These are phyloP conservation scores for Dictyostelium brefeldianum DNA, from an alignment of 78 protist genomes.

Conservation along the genomic window DNA sequence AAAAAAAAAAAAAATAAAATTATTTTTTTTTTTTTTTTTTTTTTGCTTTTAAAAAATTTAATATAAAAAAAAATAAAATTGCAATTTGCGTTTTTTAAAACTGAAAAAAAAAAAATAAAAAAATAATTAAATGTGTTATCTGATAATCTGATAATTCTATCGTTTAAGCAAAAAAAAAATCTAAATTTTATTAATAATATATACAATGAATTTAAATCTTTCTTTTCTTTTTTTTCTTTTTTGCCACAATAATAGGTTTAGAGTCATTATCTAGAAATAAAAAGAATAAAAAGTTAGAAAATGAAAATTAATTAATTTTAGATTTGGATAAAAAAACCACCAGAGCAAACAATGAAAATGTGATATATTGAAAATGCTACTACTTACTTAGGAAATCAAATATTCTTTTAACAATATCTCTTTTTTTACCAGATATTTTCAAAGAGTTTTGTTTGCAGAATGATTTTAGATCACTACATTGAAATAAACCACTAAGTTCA, in stretches of 20 bases:
- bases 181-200: neutral
- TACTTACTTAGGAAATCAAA: neutral
- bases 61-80: too few species aligned
- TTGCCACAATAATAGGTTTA: neutral
- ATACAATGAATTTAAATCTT: neutral
- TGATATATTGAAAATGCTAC: too few species aligned
- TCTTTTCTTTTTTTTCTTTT: neutral
- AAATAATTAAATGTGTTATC: too few species aligned
- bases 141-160: too few species aligned
- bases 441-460: conserved; percentile 44
- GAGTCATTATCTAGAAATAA: neutral
- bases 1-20: too few species aligned
- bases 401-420: conserved; percentile 49
- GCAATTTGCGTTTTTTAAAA: too few species aligned
- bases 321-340: too few species aligned
- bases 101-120: too few species aligned
- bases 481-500: conserved; percentile 10
- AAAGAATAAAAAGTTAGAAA: neutral
- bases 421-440: conserved; percentile 48
- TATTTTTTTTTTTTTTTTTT: too few species aligned
- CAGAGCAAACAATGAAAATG: too few species aligned
- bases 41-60: too few species aligned
- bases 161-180: conserved; percentile 1
- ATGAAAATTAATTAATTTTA: too few species aligned
- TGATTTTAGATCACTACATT: neutral